Evolutionary conservation across 345 rosid species (phyloP).

Genomic region (Kandelia obovata): DNA sequence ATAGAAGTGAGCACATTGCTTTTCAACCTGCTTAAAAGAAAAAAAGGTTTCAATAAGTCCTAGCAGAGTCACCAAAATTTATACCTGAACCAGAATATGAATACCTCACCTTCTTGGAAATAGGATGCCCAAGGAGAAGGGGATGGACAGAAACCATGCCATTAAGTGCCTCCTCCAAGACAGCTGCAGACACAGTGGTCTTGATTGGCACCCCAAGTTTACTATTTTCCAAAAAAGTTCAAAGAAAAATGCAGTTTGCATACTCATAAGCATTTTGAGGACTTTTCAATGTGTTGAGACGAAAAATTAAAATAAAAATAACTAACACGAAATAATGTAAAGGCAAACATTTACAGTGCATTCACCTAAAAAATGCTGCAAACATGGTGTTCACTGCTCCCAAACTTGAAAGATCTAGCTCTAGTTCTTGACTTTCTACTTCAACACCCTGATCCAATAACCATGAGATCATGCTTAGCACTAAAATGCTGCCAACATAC

Average conservation of each 20-base stretch:
- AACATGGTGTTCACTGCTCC: slow-evolving; percentile 96
- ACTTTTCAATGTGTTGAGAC: not conserved
- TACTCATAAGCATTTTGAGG: not conserved
- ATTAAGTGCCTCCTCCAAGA: slow-evolving; percentile 94
- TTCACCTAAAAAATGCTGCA: slow-evolving; percentile 89
- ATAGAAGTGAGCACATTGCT: slow-evolving; percentile 97
- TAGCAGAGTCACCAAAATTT: slow-evolving; percentile 8
- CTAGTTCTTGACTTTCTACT: slow-evolving; percentile 76
- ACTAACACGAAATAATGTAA: too few relatives aligned
- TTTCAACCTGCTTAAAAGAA: slow-evolving; percentile 74
- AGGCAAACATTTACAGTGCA: not conserved
- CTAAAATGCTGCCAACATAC: slow-evolving; percentile 1
- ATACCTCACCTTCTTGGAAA: slow-evolving; percentile 65
- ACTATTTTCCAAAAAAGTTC: slow-evolving; percentile 33
- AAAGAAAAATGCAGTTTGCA: slow-evolving; percentile 5
- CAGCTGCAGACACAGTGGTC: slow-evolving; percentile 92
- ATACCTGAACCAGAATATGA: slow-evolving; percentile 18
- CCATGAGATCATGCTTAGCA: slow-evolving; percentile 14
- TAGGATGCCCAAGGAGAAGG: slow-evolving; percentile 60
- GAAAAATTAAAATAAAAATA: not conserved
- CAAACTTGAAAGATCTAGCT: slow-evolving; percentile 94
- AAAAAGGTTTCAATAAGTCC: slow-evolving; percentile 22
- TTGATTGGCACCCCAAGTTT: slow-evolving; percentile 99
- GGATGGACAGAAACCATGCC: slow-evolving; percentile 64
- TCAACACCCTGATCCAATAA: slow-evolving; percentile 58